Conservation (phyloP, 2,329 filamentous ascomycete species). For the Venturia carpophila region DNA sequence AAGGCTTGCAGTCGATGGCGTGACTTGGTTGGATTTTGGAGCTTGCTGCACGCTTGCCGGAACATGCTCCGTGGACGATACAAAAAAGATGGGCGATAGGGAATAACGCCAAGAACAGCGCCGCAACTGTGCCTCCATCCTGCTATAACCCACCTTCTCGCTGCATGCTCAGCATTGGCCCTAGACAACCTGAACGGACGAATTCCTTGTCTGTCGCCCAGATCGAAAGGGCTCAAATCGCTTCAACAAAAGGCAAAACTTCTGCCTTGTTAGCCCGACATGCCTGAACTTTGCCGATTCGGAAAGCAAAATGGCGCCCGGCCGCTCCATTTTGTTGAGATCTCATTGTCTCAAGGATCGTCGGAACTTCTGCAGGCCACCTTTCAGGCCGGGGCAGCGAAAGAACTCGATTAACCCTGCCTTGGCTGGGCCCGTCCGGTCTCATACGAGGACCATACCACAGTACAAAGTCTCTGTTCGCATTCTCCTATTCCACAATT, state of each 20-base stretch:
- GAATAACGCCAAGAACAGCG: neutral
- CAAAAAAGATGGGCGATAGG: too few species aligned
- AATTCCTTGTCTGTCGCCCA: neutral
- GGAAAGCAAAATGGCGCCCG: neutral
- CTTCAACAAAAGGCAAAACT: neutral
- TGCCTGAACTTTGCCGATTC: slow-evolving; percentile 1
- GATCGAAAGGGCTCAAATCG: neutral
- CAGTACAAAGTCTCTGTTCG: neutral
- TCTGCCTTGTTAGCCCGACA: neutral
- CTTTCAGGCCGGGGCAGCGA: neutral
- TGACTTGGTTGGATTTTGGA: neutral
- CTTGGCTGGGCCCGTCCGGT: neutral
- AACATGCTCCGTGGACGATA: neutral
- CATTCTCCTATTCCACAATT: neutral
- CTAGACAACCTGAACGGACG: neutral
- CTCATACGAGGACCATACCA: neutral
- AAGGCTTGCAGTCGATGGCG: neutral
- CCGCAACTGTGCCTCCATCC: neutral
- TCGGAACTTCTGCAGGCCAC: neutral
- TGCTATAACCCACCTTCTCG: neutral
- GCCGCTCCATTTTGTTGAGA: neutral
- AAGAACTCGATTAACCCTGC: neutral
- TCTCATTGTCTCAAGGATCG: neutral
- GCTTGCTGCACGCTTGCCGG: neutral
- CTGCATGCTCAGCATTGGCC: neutral